Evolutionary conservation across 179 eudicot species (phyloP).

Genomic region (Camellia oleifera): DNA sequence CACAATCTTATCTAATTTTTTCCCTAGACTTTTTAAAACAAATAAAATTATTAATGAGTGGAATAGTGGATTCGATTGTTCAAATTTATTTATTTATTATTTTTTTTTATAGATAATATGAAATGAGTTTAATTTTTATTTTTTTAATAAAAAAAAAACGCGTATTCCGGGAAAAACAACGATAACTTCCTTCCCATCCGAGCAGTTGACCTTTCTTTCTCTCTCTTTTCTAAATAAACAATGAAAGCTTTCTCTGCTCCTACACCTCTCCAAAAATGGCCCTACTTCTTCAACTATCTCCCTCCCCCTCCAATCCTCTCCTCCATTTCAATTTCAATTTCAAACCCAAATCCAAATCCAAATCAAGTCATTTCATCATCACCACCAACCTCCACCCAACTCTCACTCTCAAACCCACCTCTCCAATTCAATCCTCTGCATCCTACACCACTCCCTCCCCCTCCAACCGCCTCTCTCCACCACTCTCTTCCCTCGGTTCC

Average conservation of each 20-base stretch:
- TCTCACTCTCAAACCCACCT: background rate
- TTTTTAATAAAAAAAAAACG: no score
- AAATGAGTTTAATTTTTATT: no score
- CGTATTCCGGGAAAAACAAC: no score
- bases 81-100: no score
- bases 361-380: conserved; percentile 2
- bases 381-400: conserved; percentile 10
- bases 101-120: no score
- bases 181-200: no score
- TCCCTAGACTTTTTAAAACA: no score
- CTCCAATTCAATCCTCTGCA: conserved; percentile 25
- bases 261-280: conserved; percentile 14
- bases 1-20: no score
- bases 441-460: background rate
- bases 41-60: no score
- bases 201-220: background rate
- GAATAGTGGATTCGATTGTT: no score
- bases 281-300: background rate
- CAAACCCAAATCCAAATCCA: conserved; percentile 8
- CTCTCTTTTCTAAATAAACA: background rate
- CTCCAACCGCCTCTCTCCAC: conserved; percentile 11
- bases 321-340: background rate
- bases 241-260: background rate
- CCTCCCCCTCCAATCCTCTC: conserved; percentile 1
- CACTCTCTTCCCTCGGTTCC: conserved; percentile 29